phyloP scores from a whole-genome alignment of 1,284 basidiomycete genomes.

The Termitomyces sp. region DNA sequence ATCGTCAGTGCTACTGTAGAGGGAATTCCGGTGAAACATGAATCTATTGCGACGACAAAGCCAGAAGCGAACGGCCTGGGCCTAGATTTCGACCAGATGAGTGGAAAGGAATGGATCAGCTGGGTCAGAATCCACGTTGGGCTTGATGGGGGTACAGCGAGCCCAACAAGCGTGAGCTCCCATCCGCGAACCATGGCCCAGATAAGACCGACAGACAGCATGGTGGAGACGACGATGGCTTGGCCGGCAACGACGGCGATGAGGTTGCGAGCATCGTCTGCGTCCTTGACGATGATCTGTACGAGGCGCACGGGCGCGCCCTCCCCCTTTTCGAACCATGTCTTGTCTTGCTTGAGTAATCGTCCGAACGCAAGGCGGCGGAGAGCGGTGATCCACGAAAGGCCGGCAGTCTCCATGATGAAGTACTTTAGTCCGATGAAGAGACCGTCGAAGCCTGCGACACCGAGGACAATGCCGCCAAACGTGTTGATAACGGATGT shows the following conservation, averaged over 20 bases:
- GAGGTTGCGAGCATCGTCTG: constrained; percentile 82
- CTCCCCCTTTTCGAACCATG: constrained; percentile 79
- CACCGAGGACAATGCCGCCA: constrained; percentile 63
- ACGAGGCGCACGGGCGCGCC: constrained; percentile 68
- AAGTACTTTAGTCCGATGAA: constrained; percentile 72
- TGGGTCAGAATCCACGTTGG: constrained; percentile 62
- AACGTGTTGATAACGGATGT: constrained; percentile 65
- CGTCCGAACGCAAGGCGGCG: constrained; percentile 56
- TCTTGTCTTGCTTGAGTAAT: constrained; percentile 80
- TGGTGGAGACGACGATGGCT: constrained; percentile 66
- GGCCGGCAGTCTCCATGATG: constrained; percentile 70
- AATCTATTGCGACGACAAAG: constrained; percentile 40
- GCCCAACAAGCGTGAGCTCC: constrained; percentile 89
- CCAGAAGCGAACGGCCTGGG: constrained; percentile 31
- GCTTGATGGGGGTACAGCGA: constrained; percentile 58
- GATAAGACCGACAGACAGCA: constrained; percentile 78
- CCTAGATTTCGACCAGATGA: constrained; percentile 45
- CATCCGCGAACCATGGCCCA: constrained; percentile 90
- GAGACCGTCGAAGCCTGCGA: constrained; percentile 75
- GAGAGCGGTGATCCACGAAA: constrained; percentile 72
- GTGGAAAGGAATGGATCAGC: constrained; percentile 52
- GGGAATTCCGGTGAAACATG: constrained; percentile 57
- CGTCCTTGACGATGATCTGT: constrained; percentile 84
- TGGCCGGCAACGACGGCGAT: constrained; percentile 76
- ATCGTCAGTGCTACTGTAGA: constrained; percentile 58